Percentiles rank a stretch among this genome's conserved stretches.
Evolutionary conservation across 148 eudicot genomes (phyloP).

Genomic region (Heliamphora exappendiculata): DNA sequence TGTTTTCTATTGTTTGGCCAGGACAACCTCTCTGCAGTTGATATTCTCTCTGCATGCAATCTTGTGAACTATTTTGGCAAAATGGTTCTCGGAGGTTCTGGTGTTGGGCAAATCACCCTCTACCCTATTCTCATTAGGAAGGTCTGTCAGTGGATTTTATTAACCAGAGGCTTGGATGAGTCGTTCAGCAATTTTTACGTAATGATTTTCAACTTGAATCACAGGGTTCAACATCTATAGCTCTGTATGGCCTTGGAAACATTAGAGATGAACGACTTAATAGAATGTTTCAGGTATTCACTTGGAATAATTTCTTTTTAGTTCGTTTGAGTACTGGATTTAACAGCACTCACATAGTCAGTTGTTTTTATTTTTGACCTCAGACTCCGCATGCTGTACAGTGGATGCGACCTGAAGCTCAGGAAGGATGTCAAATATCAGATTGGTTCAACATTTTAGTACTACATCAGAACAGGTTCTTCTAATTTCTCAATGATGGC

Average conservation of each 20-base stretch:
- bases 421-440: constrained; percentile 70
- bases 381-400: constrained; percentile 99
- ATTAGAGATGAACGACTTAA: constrained; percentile 97
- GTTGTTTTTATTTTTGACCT: constrained; percentile 7
- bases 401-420: constrained; percentile 98
- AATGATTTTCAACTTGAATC: constrained; percentile 12
- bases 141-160: constrained; percentile 36
- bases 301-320: neutral
- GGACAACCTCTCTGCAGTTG: constrained; percentile 99
- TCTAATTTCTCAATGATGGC: neutral
- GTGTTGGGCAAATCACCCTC: constrained; percentile 90
- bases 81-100: constrained; percentile 95
- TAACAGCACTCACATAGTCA: neutral
- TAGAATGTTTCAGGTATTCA: constrained; percentile 93
- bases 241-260: constrained; percentile 96
- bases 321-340: neutral
- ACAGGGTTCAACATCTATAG: constrained; percentile 88
- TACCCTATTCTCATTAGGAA: constrained; percentile 87
- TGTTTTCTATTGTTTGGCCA: constrained; percentile 28
- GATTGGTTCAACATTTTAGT: constrained; percentile 97
- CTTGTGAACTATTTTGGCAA: constrained; percentile 97
- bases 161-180: neutral
- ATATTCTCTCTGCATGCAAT: constrained; percentile 96
- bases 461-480: constrained; percentile 92
- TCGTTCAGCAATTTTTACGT: neutral